Percentiles rank a stretch among this genome's conserved stretches.
These are phyloP conservation scores for Plasmodiophora brassicae DNA, from an alignment of 208 protist species.

Conservation along the genomic window DNA sequence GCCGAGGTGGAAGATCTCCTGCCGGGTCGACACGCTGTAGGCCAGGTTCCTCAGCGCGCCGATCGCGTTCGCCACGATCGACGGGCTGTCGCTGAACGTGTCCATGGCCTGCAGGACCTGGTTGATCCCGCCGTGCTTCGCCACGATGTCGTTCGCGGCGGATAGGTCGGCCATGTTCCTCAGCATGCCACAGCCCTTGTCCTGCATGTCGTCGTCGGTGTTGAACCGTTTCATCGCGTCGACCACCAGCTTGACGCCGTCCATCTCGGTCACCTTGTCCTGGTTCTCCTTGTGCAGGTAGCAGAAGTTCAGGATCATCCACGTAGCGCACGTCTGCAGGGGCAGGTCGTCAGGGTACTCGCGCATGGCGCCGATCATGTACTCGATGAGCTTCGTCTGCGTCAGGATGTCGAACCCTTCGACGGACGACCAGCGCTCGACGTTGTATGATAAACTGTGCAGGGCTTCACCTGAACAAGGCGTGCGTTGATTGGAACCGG, in stretches of 20 bases:
- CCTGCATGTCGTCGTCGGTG: neutral
- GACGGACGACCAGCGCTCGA: neutral
- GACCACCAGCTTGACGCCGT: neutral
- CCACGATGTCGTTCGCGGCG: neutral
- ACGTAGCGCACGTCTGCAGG: neutral
- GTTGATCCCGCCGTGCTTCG: neutral
- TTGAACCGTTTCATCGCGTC: neutral
- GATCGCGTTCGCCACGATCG: neutral
- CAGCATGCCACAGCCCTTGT: neutral
- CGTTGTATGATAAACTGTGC: neutral
- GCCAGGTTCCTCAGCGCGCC: neutral
- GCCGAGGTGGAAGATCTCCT: neutral
- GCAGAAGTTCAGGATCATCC: neutral
- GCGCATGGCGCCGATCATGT: neutral
- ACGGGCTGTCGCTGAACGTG: neutral
- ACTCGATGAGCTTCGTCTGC: neutral
- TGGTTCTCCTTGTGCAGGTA: neutral
- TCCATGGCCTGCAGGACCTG: neutral
- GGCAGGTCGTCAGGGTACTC: neutral
- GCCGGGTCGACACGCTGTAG: neutral
- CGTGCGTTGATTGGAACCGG: neutral
- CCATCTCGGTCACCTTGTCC: neutral
- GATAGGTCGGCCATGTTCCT: neutral
- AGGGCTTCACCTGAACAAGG: neutral
- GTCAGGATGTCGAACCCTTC: neutral